phyloP scores from a whole-genome alignment of 805 yeast species.

The Clavispora phyllophila region DNA sequence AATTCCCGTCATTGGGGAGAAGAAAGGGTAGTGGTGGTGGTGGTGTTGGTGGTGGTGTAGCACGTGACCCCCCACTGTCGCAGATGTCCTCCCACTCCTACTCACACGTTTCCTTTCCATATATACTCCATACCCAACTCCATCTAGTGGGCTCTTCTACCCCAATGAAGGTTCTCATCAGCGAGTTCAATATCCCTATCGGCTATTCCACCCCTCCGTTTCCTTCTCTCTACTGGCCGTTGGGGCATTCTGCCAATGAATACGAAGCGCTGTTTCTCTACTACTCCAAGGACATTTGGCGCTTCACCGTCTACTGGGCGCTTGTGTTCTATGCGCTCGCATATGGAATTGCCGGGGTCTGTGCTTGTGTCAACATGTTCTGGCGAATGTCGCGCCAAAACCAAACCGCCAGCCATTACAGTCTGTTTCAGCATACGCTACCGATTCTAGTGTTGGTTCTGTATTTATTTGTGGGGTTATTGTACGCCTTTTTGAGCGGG shows the following conservation, averaged over 20 bases:
- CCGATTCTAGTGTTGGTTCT: slow-evolving; percentile 38
- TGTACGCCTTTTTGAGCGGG: slow-evolving; percentile 69
- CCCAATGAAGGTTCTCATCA: slow-evolving; percentile 25
- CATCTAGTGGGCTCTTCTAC: too few relatives aligned
- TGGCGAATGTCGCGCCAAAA: not conserved
- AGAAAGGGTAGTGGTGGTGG: too few relatives aligned
- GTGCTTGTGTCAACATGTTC: slow-evolving; percentile 40
- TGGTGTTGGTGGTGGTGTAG: too few relatives aligned
- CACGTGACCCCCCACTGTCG: too few relatives aligned
- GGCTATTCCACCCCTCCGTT: slow-evolving; percentile 77
- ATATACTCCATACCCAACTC: too few relatives aligned
- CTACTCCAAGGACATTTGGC: slow-evolving; percentile 70
- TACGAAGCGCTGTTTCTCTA: slow-evolving; percentile 58
- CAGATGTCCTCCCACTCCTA: too few relatives aligned
- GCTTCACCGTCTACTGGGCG: slow-evolving; percentile 78
- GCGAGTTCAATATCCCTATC: slow-evolving; percentile 60
- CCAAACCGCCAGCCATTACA: slow-evolving; percentile 14
- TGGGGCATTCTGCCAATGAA: slow-evolving; percentile 30
- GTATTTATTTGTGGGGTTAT: slow-evolving; percentile 51
- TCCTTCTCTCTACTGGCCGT: slow-evolving; percentile 79
- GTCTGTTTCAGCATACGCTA: slow-evolving; percentile 8
- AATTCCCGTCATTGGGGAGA: too few relatives aligned
- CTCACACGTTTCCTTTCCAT: too few relatives aligned
- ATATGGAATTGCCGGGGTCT: slow-evolving; percentile 58
- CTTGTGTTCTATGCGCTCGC: slow-evolving; percentile 60